A percentile compares a stretch with the other conserved stretches of the same genome.
Evolutionary conservation across 169 alveolate species (phyloP).

Genomic region (Plasmodium fragile): DNA sequence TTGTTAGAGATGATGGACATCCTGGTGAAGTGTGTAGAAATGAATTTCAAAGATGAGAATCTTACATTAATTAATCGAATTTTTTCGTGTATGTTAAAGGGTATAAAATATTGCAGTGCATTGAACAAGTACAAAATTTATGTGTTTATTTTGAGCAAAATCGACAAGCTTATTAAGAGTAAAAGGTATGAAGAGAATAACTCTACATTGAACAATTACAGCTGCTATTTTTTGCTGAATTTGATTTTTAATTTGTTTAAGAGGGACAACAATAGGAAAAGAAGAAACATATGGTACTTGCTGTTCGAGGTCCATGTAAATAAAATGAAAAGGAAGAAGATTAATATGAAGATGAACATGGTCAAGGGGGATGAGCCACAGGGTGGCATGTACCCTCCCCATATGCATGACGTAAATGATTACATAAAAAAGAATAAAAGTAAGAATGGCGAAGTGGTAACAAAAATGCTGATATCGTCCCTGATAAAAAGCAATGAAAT

Average conservation of each 20-base stretch:
- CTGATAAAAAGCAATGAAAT: conserved; percentile 27
- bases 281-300: conserved; percentile 42
- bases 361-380: background rate
- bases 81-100: conserved; percentile 57
- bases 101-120: conserved; percentile 24
- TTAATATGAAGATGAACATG: background rate
- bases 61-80: conserved; percentile 27
- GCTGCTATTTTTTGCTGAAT: conserved; percentile 50
- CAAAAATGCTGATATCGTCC: background rate
- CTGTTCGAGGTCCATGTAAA: conserved; percentile 39
- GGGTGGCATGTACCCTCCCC: background rate
- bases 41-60: conserved; percentile 32
- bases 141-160: conserved; percentile 35
- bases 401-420: conserved; percentile 4
- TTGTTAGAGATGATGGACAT: conserved; percentile 42
- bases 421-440: background rate
- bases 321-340: conserved; percentile 44
- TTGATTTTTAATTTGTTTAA: conserved; percentile 45
- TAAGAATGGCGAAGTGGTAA: background rate
- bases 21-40: conserved; percentile 57
- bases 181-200: conserved; percentile 38
- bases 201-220: conserved; percentile 44
- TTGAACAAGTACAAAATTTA: conserved; percentile 60
- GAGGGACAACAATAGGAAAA: background rate
- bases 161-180: conserved; percentile 47